Conservation (phyloP, 306 rosid genomes). For the Nissolia schottii region DNA sequence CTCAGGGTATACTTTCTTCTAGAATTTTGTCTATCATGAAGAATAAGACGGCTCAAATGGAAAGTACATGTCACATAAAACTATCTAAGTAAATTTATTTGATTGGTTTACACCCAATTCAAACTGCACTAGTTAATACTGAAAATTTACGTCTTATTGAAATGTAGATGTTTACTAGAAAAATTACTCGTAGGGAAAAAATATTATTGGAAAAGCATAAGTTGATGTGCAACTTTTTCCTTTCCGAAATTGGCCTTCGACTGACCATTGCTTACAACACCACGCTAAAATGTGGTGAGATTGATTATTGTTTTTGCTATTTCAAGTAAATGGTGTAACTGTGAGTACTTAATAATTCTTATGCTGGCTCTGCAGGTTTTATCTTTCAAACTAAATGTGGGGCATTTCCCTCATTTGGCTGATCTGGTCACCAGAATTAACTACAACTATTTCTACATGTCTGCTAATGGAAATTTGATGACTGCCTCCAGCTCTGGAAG, state of each 20-base stretch:
- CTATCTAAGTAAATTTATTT: not conserved
- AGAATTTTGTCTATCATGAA: constrained; percentile 16
- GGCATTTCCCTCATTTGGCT: constrained; percentile 95
- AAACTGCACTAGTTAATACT: not conserved
- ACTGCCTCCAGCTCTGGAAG: constrained; percentile 60
- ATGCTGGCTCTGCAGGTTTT: constrained; percentile 62
- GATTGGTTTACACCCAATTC: not conserved
- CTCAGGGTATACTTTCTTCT: constrained; percentile 72
- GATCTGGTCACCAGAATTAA: constrained; percentile 94
- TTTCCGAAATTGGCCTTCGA: not conserved
- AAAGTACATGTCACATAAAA: not conserved
- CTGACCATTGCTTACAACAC: not conserved
- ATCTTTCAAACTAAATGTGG: constrained; percentile 90
- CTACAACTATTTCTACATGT: constrained; percentile 90
- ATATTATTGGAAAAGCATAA: not conserved
- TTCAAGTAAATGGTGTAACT: not conserved
- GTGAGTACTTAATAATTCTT: not conserved
- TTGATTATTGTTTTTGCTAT: not conserved
- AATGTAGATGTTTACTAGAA: not conserved
- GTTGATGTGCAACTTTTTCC: not conserved
- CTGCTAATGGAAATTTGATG: constrained; percentile 79
- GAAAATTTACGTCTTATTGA: not conserved
- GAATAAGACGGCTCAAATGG: constrained; percentile 7
- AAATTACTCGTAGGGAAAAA: not conserved
- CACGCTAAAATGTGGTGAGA: not conserved